phyloP scores from a whole-genome alignment of 2,329 filamentous ascomycete species.

The Sordariomycetes sp. region DNA sequence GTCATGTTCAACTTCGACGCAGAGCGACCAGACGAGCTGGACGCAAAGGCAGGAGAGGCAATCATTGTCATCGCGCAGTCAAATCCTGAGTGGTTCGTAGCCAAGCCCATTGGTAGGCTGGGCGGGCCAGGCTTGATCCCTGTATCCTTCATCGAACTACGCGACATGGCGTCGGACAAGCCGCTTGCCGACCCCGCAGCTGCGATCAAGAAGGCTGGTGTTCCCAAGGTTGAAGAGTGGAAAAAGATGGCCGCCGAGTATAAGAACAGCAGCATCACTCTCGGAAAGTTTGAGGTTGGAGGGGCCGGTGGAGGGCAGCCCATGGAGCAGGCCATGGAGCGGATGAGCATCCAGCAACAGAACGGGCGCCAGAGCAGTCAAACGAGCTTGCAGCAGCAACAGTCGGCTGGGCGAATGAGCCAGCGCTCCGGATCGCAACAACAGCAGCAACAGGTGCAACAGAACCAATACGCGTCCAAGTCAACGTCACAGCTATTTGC shows the following conservation, averaged over 20 bases:
- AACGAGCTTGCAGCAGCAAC: conserved; percentile 24
- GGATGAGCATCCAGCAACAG: conserved; percentile 66
- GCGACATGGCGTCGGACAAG: conserved; percentile 83
- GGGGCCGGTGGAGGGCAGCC: conserved; percentile 26
- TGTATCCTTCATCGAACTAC: conserved; percentile 92
- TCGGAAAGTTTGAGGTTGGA: conserved; percentile 72
- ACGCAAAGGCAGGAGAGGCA: conserved; percentile 88
- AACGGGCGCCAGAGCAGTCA: conserved; percentile 38
- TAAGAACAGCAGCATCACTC: conserved; percentile 96
- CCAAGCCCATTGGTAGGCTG: conserved; percentile 96
- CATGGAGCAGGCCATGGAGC: conserved; percentile 63
- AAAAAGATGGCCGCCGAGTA: conserved; percentile 99
- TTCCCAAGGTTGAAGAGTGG: conserved; percentile 96
- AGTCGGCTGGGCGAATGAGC: neutral
- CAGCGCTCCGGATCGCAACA: conserved; percentile 9
- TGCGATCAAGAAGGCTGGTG: conserved; percentile 78
- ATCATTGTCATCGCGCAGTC: conserved; percentile 99
- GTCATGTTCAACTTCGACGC: conserved; percentile 97
- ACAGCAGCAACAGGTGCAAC: conserved; percentile 23
- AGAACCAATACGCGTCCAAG: conserved; percentile 23
- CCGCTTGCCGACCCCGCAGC: conserved; percentile 75
- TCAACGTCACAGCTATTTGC: conserved; percentile 53
- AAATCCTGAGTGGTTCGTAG: conserved; percentile 98
- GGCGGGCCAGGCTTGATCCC: conserved; percentile 93
- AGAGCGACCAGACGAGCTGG: conserved; percentile 89